Percentiles rank a stretch among this genome's conserved stretches.
Conservation (phyloP, 2,329 filamentous ascomycete species). For the Phaeosphaeria sp. region DNA sequence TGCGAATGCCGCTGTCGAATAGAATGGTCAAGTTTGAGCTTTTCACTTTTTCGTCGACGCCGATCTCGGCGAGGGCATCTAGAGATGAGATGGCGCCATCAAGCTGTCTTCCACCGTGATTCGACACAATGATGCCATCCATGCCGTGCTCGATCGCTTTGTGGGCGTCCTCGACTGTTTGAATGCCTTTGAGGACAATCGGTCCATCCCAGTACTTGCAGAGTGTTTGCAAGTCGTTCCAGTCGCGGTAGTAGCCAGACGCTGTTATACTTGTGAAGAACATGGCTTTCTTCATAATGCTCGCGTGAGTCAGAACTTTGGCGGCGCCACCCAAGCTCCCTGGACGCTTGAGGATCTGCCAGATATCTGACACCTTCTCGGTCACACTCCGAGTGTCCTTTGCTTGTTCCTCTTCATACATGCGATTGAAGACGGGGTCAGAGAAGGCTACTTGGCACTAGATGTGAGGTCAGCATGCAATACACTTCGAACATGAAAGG, state of each 20-base stretch:
- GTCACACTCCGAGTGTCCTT: conserved; percentile 37
- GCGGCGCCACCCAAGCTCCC: conserved; percentile 41
- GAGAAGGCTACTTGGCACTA: conserved; percentile 43
- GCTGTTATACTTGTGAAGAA: conserved; percentile 46
- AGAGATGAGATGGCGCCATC: conserved; percentile 45
- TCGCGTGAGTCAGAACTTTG: conserved; percentile 43
- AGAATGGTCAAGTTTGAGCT: conserved; percentile 38
- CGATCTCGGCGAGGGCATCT: conserved; percentile 47
- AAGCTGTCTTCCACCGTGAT: conserved; percentile 48
- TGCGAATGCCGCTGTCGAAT: conserved; percentile 47
- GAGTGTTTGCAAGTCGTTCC: conserved; percentile 43
- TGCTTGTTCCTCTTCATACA: conserved; percentile 40
- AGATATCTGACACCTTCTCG: conserved; percentile 47
- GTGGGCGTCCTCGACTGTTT: conserved; percentile 47
- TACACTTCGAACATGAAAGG: not conserved
- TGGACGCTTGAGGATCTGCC: conserved; percentile 46
- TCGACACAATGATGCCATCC: conserved; percentile 48
- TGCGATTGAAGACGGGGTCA: conserved; percentile 45
- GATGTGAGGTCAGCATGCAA: not conserved
- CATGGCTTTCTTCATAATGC: conserved; percentile 43
- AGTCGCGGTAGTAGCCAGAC: conserved; percentile 44
- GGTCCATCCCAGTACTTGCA: conserved; percentile 46
- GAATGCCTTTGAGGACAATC: conserved; percentile 50
- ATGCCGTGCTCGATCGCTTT: conserved; percentile 43
- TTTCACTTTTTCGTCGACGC: conserved; percentile 40